These are phyloP conservation scores for Suhomyces prunicola DNA, from an alignment of 805 yeast species.

Conservation along the genomic window DNA sequence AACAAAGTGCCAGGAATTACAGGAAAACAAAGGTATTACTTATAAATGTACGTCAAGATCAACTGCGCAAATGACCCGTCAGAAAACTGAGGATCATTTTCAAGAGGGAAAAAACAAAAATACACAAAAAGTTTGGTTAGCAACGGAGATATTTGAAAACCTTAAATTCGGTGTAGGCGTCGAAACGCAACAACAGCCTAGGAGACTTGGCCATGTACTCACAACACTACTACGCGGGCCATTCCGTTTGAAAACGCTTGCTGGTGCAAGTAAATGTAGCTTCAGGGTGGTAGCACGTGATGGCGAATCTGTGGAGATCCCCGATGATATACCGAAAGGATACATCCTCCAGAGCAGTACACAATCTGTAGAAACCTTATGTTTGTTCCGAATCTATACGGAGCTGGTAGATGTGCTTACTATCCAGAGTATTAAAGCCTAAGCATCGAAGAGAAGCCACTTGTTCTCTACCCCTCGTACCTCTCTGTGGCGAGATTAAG, in stretches of 20 bases:
- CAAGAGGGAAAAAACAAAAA: conserved; percentile 1
- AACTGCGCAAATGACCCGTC: conserved; percentile 2
- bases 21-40: not conserved
- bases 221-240: not conserved
- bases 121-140: conserved; percentile 1
- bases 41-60: not conserved
- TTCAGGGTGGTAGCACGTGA: not conserved
- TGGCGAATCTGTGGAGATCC: not conserved
- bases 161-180: not conserved
- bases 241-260: not conserved
- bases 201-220: not conserved
- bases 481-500: not conserved
- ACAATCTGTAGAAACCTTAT: not conserved
- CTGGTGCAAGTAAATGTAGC: not conserved
- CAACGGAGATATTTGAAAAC: conserved; percentile 1
- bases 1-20: not conserved
- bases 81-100: conserved; percentile 3
- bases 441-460: not conserved
- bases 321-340: not conserved
- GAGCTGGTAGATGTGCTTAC: not conserved
- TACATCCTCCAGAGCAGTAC: not conserved
- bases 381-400: not conserved
- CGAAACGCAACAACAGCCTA: not conserved
- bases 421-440: not conserved
- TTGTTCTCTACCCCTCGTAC: not conserved